A percentile compares a stretch with the other conserved stretches of the same genome.
These are phyloP conservation scores for Meyerozyma athensensis DNA, from an alignment of 1,139 yeast species.

Conservation along the genomic window DNA sequence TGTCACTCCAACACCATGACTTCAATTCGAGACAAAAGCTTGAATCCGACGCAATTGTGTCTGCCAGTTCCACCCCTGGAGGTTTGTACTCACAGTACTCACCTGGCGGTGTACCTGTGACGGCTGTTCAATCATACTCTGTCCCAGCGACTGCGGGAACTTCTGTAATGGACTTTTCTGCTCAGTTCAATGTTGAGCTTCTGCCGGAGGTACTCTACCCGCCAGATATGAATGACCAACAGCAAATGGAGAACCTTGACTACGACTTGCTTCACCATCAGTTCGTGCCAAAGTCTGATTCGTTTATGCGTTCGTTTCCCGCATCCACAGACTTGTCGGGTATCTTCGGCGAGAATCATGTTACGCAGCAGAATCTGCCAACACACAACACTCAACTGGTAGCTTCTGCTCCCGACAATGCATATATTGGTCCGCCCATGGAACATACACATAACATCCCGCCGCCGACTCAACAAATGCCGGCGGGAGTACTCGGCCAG, in stretches of 20 bases:
- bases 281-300: constrained; percentile 11
- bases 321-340: constrained; percentile 34
- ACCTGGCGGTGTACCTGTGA: constrained; percentile 6
- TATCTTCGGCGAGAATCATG: constrained; percentile 4
- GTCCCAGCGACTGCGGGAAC: constrained; percentile 13
- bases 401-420: not conserved
- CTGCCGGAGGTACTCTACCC: not conserved
- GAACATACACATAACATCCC: too few relatives aligned
- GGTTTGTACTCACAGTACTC: constrained; percentile 10
- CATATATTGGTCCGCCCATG: too few relatives aligned
- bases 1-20: not conserved
- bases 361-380: constrained; percentile 3
- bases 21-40: constrained; percentile 1
- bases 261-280: constrained; percentile 28
- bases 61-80: constrained; percentile 19
- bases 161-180: constrained; percentile 7
- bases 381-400: not conserved
- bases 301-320: constrained; percentile 33
- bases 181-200: not conserved
- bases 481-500: too few relatives aligned
- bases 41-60: constrained; percentile 6
- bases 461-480: too few relatives aligned
- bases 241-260: not conserved
- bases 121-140: constrained; percentile 11
- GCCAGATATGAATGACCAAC: constrained; percentile 1